Percentiles rank a stretch among this genome's conserved stretches.
Evolutionary conservation across 2,329 filamentous ascomycete genomes (phyloP).

Genomic region (Sarocladium kiliense): DNA sequence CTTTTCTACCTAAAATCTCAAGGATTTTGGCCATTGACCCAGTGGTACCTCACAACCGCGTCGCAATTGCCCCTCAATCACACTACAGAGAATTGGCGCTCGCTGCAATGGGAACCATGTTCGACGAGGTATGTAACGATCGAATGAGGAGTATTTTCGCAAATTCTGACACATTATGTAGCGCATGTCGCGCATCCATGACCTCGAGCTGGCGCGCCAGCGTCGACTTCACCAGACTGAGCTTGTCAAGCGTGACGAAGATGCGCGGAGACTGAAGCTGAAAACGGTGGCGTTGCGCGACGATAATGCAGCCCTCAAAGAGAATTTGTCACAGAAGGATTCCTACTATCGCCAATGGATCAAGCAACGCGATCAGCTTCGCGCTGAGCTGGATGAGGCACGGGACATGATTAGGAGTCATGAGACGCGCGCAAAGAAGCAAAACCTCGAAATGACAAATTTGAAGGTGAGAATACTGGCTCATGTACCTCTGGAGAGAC

Average conservation of each 20-base stretch:
- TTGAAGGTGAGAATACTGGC: conserved; percentile 35
- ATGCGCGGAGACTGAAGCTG: conserved; percentile 63
- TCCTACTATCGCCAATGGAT: conserved; percentile 48
- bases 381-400: conserved; percentile 36
- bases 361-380: conserved; percentile 33
- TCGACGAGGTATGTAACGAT: not conserved
- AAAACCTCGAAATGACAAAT: conserved; percentile 41
- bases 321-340: conserved; percentile 56
- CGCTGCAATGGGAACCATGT: not conserved
- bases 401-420: conserved; percentile 38
- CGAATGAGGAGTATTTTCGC: not conserved
- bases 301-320: conserved; percentile 64
- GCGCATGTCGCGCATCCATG: conserved; percentile 41
- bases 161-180: conserved; percentile 18
- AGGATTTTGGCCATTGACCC: no score
- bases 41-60: no score
- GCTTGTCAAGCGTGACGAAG: conserved; percentile 69
- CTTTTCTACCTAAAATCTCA: no score
- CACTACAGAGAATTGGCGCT: not conserved
- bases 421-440: conserved; percentile 42
- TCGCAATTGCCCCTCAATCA: not conserved
- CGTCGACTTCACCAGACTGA: conserved; percentile 59
- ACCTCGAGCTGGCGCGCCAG: conserved; percentile 67
- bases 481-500: not conserved
- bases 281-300: conserved; percentile 67